Base-by-base conservation (phyloP, 2,329 filamentous ascomycete species). In the Xylariaceae sp. region DNA sequence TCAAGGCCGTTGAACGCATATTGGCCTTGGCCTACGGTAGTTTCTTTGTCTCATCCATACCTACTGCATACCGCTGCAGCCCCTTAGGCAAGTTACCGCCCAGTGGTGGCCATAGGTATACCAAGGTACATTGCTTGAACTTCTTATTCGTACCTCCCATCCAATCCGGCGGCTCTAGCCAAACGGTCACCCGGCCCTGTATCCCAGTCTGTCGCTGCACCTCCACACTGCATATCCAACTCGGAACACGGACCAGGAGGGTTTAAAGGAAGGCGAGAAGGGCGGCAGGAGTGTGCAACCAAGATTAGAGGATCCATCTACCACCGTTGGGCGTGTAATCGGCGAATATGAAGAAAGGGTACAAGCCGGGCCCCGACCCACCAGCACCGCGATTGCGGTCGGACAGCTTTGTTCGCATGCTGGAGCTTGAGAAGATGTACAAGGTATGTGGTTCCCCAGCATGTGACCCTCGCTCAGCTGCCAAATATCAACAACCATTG, bases 351-450 rank as follows among this genome's bases (percentile, higher is more conserved):
- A 61, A 62, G 47, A 66, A 61, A 51, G 63, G 63, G 59, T 60
- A 63, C 58, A 64, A 61, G 40, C 51, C 65, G 53, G 60, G 61
- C 44, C 51, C 61, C 42, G 67, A 58, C 54, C 50, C 57, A 37
- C 51, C 58, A 34, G 61, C 69, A 48, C 71, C 71, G 61, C 72
- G 72, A 57, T 56, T 53, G 51, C 56, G 58, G 46, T 60, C 58
- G 47, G 75, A 75, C 64, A 81, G 76, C 66, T 76, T 84, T 59
- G 74, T 81, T 66, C 75, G 72, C 55, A 83, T 84, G 80, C 72
- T 84, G 46, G 79, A 83, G 61, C 68, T 84, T 48, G 81, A 84
- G 64, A 80, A 78, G 64, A 74, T 73, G 65, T 76, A 73, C 67
- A 81, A 80, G 77, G 81, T 84, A 72, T 72, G 56, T 32, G 19